phyloP scores from a whole-genome alignment of 2,329 filamentous ascomycete species.

The Colletotrichum graminicola region DNA sequence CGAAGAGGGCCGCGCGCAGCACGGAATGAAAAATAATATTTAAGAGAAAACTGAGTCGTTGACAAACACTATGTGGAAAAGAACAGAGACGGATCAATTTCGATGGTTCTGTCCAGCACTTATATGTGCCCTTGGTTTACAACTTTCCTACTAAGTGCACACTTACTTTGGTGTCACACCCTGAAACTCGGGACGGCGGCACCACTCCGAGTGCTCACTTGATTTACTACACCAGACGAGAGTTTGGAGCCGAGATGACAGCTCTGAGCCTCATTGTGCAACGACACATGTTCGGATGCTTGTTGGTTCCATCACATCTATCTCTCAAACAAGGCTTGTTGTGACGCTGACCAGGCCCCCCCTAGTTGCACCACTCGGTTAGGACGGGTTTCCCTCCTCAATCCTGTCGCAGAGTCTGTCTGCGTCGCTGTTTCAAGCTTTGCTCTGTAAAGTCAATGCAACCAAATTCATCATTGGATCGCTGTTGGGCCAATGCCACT shows the following conservation, averaged over 20 bases:
- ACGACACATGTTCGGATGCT: conserved; percentile 36
- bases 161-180: conserved; percentile 23
- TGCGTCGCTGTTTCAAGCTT: conserved; percentile 38
- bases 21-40: conserved; percentile 28
- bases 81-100: fast-evolving
- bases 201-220: conserved; percentile 18
- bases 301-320: conserved; percentile 38
- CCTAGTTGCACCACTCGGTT: conserved; percentile 27
- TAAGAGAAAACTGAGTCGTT: background rate
- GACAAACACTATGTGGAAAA: background rate
- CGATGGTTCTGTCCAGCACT: background rate
- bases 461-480: background rate
- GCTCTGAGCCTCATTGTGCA: conserved; percentile 22
- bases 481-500: background rate
- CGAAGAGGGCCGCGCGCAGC: conserved; percentile 38
- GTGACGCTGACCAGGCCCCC: conserved; percentile 27
- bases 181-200: conserved; percentile 40
- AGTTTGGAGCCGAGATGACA: conserved; percentile 38
- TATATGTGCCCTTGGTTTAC: background rate
- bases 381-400: conserved; percentile 20
- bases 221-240: conserved; percentile 16
- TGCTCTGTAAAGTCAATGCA: conserved; percentile 28
- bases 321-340: conserved; percentile 34
- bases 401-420: conserved; percentile 34
- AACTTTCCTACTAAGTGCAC: background rate